Conservation (phyloP, 139 green algal genomes). For the Monoraphidium neglectum region DNA sequence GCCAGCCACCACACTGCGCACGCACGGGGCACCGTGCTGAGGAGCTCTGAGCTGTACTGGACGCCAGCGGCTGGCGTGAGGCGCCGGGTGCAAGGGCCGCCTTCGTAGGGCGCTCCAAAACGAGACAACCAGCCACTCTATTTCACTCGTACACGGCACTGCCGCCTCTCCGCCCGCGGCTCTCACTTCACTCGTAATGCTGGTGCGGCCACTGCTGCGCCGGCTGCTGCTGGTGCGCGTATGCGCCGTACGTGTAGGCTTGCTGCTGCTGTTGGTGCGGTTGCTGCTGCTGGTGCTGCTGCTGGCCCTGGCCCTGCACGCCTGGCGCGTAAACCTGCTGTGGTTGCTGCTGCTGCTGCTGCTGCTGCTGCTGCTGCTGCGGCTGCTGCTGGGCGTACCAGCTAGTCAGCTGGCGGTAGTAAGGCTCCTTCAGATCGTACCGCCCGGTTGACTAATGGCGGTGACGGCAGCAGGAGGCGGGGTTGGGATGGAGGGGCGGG, state of each 20-base stretch:
- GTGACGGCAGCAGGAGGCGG: background rate
- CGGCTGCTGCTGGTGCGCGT: background rate
- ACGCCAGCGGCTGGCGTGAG: too few species aligned
- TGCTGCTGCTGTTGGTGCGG: background rate
- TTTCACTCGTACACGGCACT: too few species aligned
- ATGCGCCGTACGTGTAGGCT: background rate
- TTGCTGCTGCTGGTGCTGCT: background rate
- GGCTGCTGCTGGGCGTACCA: background rate
- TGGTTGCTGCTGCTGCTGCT: background rate
- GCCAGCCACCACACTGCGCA: too few species aligned
- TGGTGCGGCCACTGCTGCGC: background rate
- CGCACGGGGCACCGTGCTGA: too few species aligned
- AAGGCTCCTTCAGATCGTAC: slow-evolving; percentile 92
- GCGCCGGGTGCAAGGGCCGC: too few species aligned
- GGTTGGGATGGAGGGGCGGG: background rate
- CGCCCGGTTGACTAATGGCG: slow-evolving; percentile 46
- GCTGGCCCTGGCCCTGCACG: background rate
- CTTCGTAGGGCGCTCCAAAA: too few species aligned
- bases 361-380: background rate
- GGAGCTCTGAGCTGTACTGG: too few species aligned
- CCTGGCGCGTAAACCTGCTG: background rate
- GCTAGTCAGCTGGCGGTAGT: slow-evolving; percentile 76
- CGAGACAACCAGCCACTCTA: too few species aligned
- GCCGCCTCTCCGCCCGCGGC: too few species aligned
- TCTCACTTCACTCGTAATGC: background rate